Base-by-base conservation (phyloP, 129 eudicot genomes). In the Heracleum sosnowskyi region DNA sequence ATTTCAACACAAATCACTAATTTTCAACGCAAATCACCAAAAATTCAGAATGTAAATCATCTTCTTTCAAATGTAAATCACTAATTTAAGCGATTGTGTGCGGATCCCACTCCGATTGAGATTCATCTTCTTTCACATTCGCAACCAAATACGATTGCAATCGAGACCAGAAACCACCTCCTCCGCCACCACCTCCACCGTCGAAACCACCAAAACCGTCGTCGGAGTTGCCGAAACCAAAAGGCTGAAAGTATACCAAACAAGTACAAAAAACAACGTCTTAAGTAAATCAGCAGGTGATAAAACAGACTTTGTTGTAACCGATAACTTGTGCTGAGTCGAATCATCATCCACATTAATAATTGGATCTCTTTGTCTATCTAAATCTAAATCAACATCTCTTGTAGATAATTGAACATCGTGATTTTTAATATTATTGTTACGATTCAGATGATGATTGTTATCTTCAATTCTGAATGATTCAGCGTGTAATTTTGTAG, bases 201-300 rank as follows among this genome's bases (percentile, higher is more conserved):
- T n/a, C n/a, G n/a, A n/a, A n/a, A n/a, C n/a, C n/a, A n/a, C n/a
- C n/a, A n/a, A n/a, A n/a, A n/a, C n/a, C n/a, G n/a, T n/a, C n/a
- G n/a, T n/a, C n/a, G n/a, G n/a, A n/a, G n/a, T n/a, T n/a, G n/a
- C n/a, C n/a, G n/a, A n/a, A n/a, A n/a, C n/a, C n/a, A n/a, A n/a
- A n/a, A 91, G 84, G 80, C 98, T 95, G 90, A 90, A 91, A 12
- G 90, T 88, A 77, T 91, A n/a, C n/a, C n/a, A n/a, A n/a, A n/a
- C n/a, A n/a, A n/a, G n/a, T n/a, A n/a, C n/a, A n/a, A n/a, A n/a
- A 95, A 87, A 87, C 77, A 95, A 69, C 0, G 98, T 95, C 80
- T 91, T 95, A 76, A 95, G 88, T 86, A 95, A 82, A 81, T 95
- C 92, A 51, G 88, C 91, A 71, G 78, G 81, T 17, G 94, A 81